These are phyloP conservation scores for Mycena capillaripes DNA, from an alignment of 768 basidiomycete genomes.

Conservation along the genomic window DNA sequence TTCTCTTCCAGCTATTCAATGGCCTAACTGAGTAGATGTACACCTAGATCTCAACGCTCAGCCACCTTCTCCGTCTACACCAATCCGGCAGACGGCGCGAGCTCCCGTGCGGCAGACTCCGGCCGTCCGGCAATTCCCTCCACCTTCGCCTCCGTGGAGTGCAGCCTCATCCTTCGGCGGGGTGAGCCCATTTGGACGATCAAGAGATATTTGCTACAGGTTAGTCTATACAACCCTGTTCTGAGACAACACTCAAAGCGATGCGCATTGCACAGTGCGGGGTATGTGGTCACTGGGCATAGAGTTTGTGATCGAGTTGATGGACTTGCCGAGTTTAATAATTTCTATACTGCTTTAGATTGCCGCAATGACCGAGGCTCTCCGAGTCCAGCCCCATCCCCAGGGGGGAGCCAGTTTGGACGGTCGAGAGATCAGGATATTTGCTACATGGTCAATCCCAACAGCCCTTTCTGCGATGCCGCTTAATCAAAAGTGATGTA, in stretches of 20 bases:
- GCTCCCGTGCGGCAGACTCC: background rate
- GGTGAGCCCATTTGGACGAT: constrained; percentile 1
- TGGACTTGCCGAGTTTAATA: background rate
- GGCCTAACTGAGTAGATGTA: background rate
- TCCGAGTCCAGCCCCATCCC: background rate
- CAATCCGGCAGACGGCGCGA: background rate
- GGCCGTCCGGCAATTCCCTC: background rate
- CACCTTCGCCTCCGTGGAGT: background rate
- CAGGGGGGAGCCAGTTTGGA: background rate
- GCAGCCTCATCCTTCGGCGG: background rate
- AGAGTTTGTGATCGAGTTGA: background rate
- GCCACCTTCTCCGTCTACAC: background rate
- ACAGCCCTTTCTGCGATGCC: background rate
- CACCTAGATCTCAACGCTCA: background rate
- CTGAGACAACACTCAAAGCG: background rate
- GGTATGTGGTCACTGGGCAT: background rate
- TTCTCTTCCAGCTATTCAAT: background rate
- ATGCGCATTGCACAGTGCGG: background rate
- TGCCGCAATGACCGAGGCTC: background rate
- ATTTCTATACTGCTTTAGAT: background rate
- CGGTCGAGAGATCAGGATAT: constrained; percentile 7
- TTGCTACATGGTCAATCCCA: constrained; percentile 1
- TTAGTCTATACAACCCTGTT: background rate
- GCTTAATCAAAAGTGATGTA: background rate
- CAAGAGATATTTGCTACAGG: constrained; percentile 9